These are phyloP conservation scores for Rhododendron williamsianum DNA, from an alignment of 148 eudicot species.

Conservation along the genomic window DNA sequence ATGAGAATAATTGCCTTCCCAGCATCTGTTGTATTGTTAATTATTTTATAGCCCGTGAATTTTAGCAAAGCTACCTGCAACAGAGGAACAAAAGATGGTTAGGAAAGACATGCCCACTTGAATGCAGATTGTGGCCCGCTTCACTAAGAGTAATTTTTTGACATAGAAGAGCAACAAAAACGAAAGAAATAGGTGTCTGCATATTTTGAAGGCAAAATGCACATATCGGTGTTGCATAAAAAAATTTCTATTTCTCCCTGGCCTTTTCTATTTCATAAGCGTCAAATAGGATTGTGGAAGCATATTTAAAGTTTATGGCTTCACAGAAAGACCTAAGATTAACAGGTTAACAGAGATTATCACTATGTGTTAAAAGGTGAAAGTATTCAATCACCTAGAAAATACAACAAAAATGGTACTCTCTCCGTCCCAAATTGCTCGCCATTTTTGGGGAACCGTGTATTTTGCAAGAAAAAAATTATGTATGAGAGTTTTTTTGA, in stretches of 20 bases:
- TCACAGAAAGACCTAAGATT: not conserved
- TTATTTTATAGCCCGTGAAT: conserved; percentile 88
- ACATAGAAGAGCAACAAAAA: not conserved
- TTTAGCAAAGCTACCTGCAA: conserved; percentile 93
- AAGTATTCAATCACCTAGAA: not conserved
- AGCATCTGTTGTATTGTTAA: conserved; percentile 83
- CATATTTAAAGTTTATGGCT: not conserved
- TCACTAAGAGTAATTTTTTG: not conserved
- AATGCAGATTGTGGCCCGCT: not conserved
- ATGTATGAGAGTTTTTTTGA: no score
- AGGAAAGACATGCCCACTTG: conserved; percentile 3
- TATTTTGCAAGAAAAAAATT: no score
- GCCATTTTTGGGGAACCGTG: no score
- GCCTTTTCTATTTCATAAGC: not conserved
- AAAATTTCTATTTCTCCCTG: not conserved
- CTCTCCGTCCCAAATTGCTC: no score
- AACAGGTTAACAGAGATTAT: not conserved
- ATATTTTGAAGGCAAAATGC: not conserved
- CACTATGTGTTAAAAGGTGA: not conserved
- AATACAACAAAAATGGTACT: not conserved
- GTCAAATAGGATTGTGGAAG: not conserved
- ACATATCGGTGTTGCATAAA: not conserved
- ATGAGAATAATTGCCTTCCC: conserved; percentile 95
- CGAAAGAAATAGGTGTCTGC: not conserved
- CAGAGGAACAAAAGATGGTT: conserved; percentile 14